These are phyloP conservation scores for Lupinus albus DNA, from an alignment of 306 rosid species.

Conservation along the genomic window DNA sequence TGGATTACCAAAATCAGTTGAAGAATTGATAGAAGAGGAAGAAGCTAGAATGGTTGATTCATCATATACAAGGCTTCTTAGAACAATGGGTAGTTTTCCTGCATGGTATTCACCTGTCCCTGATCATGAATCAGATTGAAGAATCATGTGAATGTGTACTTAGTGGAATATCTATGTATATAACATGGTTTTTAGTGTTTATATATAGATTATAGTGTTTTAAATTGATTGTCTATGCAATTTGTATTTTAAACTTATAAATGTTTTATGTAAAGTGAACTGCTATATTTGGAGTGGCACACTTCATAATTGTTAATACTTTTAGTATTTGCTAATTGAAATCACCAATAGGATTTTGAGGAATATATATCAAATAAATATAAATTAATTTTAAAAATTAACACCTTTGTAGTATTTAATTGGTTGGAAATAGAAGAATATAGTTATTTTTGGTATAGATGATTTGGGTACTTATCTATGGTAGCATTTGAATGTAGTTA, in stretches of 20 bases:
- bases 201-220: neutral
- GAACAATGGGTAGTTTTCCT: constrained; percentile 72
- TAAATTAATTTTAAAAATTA: too few species aligned
- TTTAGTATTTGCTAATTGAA: too few species aligned
- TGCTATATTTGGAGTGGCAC: neutral
- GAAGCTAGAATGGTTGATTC: constrained; percentile 75
- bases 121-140: constrained; percentile 79
- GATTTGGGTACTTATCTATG: too few species aligned
- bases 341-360: too few species aligned
- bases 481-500: too few species aligned
- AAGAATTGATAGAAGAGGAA: constrained; percentile 78
- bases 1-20: constrained; percentile 78
- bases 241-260: constrained; percentile 3
- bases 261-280: neutral
- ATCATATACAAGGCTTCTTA: constrained; percentile 65
- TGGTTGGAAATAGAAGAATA: too few species aligned
- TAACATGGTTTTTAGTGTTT: too few species aligned
- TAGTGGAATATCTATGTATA: constrained; percentile 2
- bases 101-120: constrained; percentile 86
- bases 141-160: neutral
- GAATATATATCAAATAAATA: too few species aligned
- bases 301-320: constrained; percentile 3
- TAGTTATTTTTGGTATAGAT: too few species aligned
- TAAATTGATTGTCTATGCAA: neutral
- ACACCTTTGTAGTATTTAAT: too few species aligned